Base-by-base conservation (phyloP, 2,329 filamentous ascomycete species). In the Chrysoporthe austroafricana region DNA sequence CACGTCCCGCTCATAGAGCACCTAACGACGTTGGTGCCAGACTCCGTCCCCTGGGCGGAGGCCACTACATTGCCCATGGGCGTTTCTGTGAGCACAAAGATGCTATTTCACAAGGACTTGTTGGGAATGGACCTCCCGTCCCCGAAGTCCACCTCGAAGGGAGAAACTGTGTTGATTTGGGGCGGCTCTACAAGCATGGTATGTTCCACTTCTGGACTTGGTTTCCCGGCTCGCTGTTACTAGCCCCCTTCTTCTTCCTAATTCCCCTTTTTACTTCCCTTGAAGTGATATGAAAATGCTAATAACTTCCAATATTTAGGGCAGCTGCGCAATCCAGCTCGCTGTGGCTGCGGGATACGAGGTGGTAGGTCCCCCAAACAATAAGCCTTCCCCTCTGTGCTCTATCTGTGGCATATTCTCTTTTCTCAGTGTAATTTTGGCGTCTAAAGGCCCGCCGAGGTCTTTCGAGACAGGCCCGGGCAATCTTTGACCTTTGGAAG, bases 131-230 rank as follows among this genome's bases (percentile, higher is more conserved):
- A 62, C 60, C 63, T 72, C n/a, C 73, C 73, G 0, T 69, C 63
- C 5, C 5, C 63, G n/a, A 50, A 21, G 11, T 21, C 57, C 43
- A 65, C 39, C 39, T 66, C 46, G n/a, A 70, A 57, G 44, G 66
- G 67, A 42, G 69, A 69, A 65, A 72, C 75, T 32, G 18, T 84
- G 0, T 73, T 86, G 21, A 74, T 86, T 21, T 85, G 82, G 81
- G 83, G 84, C 46, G 85, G 83, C 3, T 80, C 82, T 2, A 79
- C 79, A 13, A 79, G 76, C 59, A 81, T 84, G 1, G 59, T 61
- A 46, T 46, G 58, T 48, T 44, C n/a, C 18, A 42, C 13, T 3
- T 54, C 21, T 44, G n/a, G 36, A 7, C 57, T 26, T 42, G 1
- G 1, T 39, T 39, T 39, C 6, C 36, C 36, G 5, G 36, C 36